Evolutionary conservation across 805 yeast genomes (phyloP).

Genomic region (Metschnikowia sp.): DNA sequence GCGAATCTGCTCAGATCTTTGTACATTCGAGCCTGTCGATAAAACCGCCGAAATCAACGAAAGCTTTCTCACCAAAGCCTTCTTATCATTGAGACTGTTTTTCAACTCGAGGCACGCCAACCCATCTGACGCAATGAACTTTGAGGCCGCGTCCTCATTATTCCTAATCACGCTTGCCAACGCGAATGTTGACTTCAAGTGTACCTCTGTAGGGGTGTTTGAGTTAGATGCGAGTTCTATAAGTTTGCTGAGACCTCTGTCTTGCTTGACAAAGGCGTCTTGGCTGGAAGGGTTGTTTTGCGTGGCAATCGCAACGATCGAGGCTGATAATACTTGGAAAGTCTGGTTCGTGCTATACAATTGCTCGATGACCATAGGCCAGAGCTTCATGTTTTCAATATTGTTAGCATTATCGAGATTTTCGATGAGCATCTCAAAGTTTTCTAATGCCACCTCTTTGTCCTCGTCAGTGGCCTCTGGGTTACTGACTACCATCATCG

Average conservation of each 20-base stretch:
- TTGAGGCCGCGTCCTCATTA: conserved; percentile 49
- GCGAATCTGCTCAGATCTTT: conserved; percentile 38
- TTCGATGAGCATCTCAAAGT: conserved; percentile 90
- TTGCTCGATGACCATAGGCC: conserved; percentile 66
- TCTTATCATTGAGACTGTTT: conserved; percentile 26
- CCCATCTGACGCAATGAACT: conserved; percentile 59
- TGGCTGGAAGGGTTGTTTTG: conserved; percentile 86
- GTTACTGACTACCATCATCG: conserved; percentile 56
- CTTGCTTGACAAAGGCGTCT: conserved; percentile 54
- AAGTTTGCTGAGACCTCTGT: conserved; percentile 45
- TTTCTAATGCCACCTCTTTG: conserved; percentile 77
- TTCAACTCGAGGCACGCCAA: conserved; percentile 49
- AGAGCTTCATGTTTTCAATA: conserved; percentile 74
- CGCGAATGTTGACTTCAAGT: conserved; percentile 73
- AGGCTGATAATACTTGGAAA: conserved; percentile 58
- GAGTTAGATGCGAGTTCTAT: conserved; percentile 37
- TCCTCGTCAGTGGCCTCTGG: conserved; percentile 59
- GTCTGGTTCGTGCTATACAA: conserved; percentile 38
- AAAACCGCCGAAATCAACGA: conserved; percentile 59
- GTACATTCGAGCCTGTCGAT: conserved; percentile 47
- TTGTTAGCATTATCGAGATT: conserved; percentile 93
- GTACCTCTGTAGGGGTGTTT: conserved; percentile 27
- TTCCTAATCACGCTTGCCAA: conserved; percentile 72
- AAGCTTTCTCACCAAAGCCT: conserved; percentile 49
- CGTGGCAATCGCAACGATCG: conserved; percentile 84